Base-by-base conservation (phyloP, 257 asterid species). In the Ilex aquifolium region DNA sequence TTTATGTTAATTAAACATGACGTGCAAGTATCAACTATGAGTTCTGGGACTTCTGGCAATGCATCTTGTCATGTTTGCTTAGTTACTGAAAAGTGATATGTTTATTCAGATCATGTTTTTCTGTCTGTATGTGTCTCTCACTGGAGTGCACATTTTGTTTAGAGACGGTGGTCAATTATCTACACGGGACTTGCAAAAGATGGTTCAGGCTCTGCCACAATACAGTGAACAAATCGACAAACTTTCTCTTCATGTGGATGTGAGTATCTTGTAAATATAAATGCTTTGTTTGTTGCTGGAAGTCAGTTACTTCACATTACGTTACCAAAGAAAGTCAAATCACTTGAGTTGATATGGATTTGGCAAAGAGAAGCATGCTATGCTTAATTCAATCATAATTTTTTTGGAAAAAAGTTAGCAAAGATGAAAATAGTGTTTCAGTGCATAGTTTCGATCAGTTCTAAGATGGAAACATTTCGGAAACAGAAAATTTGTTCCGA, bases 141-240 rank as follows among this genome's bases (percentile, higher is more conserved):
- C 44, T 65, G 32, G 15, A 49, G 44, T 68, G 60, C n/a, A 55
- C 62, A 53, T 56, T 66, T 69, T 59, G 52, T 75, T 77, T 75
- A 93, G 99, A 74, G 84, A 79, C 57, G 86, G 97, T 70, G 81
- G 87, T 62, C 88, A 85, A 62, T 75, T 93, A 69, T 93, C 99
- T 48, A 93, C 96, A 57, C 88, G 95, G 65, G 99, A 93, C 69
- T 82, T 93, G 87, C 97, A 93, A 81, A 90, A 86, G 90, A 85
- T 90, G 97, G 99, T 93, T 73, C 99, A 93, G 75, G 97, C 99
- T 63, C 79, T 93, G 89, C 99, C 99, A 72, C 96, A 93, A 63
- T 93, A 93, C 68, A 90, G 99, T 70, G 97, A 93, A 82, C 99
- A 93, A 77, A 93, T 90, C 55, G 99, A 93, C 76, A 93, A 90